phyloP scores from a whole-genome alignment of 2,329 filamentous ascomycete species.

The Aspergillus transmontanensis region DNA sequence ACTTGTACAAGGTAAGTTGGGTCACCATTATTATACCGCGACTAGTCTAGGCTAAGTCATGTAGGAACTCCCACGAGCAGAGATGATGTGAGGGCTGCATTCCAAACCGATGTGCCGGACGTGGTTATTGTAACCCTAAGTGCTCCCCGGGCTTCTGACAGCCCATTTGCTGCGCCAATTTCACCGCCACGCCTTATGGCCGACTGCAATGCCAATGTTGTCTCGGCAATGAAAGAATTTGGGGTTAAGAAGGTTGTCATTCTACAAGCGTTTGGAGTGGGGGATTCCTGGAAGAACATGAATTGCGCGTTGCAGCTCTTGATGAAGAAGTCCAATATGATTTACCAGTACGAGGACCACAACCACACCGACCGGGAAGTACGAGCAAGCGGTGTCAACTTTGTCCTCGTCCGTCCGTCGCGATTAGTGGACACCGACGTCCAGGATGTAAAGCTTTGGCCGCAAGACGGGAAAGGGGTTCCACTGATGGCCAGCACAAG shows the following conservation, averaged over 20 bases:
- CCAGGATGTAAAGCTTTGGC: slow-evolving; percentile 42
- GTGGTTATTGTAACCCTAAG: slow-evolving; percentile 55
- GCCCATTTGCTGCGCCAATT: slow-evolving; percentile 51
- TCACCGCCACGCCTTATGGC: slow-evolving; percentile 52
- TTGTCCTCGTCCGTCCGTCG: slow-evolving; percentile 50
- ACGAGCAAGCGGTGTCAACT: slow-evolving; percentile 38
- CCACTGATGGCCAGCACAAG: slow-evolving; percentile 43
- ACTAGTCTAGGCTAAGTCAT: neutral
- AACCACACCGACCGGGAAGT: slow-evolving; percentile 49
- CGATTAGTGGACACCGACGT: slow-evolving; percentile 47
- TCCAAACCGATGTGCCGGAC: slow-evolving; percentile 20
- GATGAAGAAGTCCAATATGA: slow-evolving; percentile 53
- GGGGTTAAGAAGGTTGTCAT: slow-evolving; percentile 49
- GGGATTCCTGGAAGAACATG: slow-evolving; percentile 48
- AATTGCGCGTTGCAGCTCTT: slow-evolving; percentile 46
- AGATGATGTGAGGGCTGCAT: slow-evolving; percentile 23
- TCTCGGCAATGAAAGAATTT: slow-evolving; percentile 42
- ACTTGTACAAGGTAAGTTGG: slow-evolving; percentile 21
- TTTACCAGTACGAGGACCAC: slow-evolving; percentile 52
- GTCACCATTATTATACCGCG: neutral
- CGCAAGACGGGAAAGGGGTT: slow-evolving; percentile 47
- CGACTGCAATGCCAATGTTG: slow-evolving; percentile 42
- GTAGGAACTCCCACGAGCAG: slow-evolving; percentile 25
- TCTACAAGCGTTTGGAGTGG: slow-evolving; percentile 55
- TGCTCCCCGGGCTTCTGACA: slow-evolving; percentile 49